phyloP scores from a whole-genome alignment of 352 stramenopile genomes.

The Phytophthora hibernalis region DNA sequence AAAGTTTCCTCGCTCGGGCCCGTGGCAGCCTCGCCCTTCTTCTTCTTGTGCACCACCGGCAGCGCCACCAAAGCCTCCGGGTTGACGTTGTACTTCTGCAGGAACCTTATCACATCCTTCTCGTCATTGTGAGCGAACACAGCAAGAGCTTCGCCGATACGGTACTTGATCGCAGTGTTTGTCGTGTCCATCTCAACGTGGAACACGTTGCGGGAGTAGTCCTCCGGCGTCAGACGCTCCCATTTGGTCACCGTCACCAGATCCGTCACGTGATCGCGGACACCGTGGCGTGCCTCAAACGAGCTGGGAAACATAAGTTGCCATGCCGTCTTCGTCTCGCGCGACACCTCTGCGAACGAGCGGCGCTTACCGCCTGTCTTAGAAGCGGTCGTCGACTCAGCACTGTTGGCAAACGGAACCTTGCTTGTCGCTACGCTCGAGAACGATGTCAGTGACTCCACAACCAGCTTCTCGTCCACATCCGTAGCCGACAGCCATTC shows the following conservation, averaged over 20 bases:
- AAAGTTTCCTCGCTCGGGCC: slow-evolving; percentile 64
- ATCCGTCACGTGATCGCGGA: slow-evolving; percentile 77
- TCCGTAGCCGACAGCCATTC: slow-evolving; percentile 51
- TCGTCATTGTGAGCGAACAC: slow-evolving; percentile 89
- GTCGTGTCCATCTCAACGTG: slow-evolving; percentile 89
- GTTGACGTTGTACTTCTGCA: slow-evolving; percentile 71
- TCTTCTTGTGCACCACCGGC: slow-evolving; percentile 64
- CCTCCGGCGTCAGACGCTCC: slow-evolving; percentile 75
- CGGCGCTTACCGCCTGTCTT: slow-evolving; percentile 51
- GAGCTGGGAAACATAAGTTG: slow-evolving; percentile 71
- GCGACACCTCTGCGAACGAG: slow-evolving; percentile 46
- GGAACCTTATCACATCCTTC: slow-evolving; percentile 75
- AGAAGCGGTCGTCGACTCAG: slow-evolving; percentile 28
- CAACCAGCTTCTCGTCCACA: slow-evolving; percentile 25
- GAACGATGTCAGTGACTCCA: slow-evolving; percentile 33
- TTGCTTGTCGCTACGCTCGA: slow-evolving; percentile 60
- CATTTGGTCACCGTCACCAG: slow-evolving; percentile 81
- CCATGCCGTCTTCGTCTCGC: slow-evolving; percentile 70
- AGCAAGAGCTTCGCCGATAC: slow-evolving; percentile 83
- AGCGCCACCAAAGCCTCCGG: slow-evolving; percentile 74
- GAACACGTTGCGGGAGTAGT: slow-evolving; percentile 90
- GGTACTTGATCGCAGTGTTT: slow-evolving; percentile 84
- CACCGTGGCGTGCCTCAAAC: slow-evolving; percentile 54
- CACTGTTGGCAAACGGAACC: slow-evolving; percentile 37
- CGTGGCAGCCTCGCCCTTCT: slow-evolving; percentile 44